Evolutionary conservation across 805 yeast species (phyloP).

Genomic region (Yarrowia bubula): DNA sequence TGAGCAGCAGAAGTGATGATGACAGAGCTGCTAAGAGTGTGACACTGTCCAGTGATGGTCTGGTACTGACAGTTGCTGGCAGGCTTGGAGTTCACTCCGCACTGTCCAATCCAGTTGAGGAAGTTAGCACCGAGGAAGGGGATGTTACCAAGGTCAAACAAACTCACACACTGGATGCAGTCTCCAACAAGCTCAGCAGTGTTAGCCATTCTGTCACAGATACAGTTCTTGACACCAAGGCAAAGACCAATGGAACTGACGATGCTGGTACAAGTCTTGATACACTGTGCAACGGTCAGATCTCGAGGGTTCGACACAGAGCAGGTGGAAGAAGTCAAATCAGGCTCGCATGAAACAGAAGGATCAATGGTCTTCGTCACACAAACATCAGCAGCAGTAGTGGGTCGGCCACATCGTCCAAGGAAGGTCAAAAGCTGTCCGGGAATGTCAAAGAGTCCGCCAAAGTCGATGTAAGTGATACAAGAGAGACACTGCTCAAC

Average conservation of each 20-base stretch:
- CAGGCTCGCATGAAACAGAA: not conserved
- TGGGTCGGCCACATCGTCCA: not conserved
- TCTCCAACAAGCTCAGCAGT: conserved; percentile 2
- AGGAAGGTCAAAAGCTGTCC: not conserved
- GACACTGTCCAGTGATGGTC: too few species aligned
- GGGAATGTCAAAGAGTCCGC: not conserved
- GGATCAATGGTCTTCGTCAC: conserved; percentile 17
- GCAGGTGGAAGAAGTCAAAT: not conserved
- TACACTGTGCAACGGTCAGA: not conserved
- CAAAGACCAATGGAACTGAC: not conserved
- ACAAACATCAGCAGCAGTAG: conserved; percentile 3
- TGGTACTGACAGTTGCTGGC: not conserved
- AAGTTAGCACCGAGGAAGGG: not conserved
- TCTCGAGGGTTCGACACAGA: not conserved
- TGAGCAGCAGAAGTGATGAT: too few species aligned
- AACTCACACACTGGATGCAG: conserved; percentile 12
- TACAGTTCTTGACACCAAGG: not conserved
- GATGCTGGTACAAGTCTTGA: not conserved
- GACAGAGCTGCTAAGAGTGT: too few species aligned
- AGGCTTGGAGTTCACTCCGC: not conserved
- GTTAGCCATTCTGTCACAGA: not conserved
- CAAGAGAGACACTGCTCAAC: conserved; percentile 1
- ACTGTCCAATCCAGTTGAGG: not conserved
- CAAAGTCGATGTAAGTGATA: conserved; percentile 3
- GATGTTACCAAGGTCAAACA: not conserved